Percentiles rank a stretch among this genome's conserved stretches.
phyloP scores from a whole-genome alignment of 306 rosid genomes.

The Lagenaria siceraria region DNA sequence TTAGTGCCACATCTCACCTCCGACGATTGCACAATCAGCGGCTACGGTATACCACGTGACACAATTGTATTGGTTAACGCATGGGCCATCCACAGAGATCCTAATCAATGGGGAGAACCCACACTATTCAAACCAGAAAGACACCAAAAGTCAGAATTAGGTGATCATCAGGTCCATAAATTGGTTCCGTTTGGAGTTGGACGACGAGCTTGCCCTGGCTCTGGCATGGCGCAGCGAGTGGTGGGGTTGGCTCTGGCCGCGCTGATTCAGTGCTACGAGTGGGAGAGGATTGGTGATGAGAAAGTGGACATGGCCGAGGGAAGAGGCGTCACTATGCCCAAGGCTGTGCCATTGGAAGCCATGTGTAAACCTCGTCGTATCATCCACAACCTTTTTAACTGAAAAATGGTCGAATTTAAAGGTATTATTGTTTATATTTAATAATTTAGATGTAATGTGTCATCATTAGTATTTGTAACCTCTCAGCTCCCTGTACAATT shows the following conservation, averaged over 20 bases:
- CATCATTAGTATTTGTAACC: no score
- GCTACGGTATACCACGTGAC: slow-evolving; percentile 13
- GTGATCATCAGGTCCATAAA: not conserved
- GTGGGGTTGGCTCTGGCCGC: slow-evolving; percentile 26
- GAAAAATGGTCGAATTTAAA: not conserved
- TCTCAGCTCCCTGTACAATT: no score
- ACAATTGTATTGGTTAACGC: slow-evolving; percentile 22
- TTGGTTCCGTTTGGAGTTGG: slow-evolving; percentile 21
- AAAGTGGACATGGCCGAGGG: slow-evolving; percentile 26
- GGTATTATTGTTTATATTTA: not conserved
- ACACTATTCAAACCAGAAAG: slow-evolving; percentile 20
- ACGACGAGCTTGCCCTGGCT: slow-evolving; percentile 26
- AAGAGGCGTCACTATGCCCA: slow-evolving; percentile 24
- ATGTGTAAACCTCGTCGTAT: slow-evolving; percentile 17
- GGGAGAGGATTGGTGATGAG: slow-evolving; percentile 17
- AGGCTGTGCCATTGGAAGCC: slow-evolving; percentile 22
- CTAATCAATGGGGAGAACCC: slow-evolving; percentile 16
- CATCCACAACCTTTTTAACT: not conserved
- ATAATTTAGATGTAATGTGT: not conserved
- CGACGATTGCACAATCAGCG: slow-evolving; percentile 7
- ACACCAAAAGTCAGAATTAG: not conserved
- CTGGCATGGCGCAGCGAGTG: slow-evolving; percentile 19
- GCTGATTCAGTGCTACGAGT: slow-evolving; percentile 26
- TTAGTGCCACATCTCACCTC: slow-evolving; percentile 18
- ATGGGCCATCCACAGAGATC: slow-evolving; percentile 35